phyloP scores from a whole-genome alignment of 2,329 filamentous ascomycete species.

The Lasiodiplodia citricola region DNA sequence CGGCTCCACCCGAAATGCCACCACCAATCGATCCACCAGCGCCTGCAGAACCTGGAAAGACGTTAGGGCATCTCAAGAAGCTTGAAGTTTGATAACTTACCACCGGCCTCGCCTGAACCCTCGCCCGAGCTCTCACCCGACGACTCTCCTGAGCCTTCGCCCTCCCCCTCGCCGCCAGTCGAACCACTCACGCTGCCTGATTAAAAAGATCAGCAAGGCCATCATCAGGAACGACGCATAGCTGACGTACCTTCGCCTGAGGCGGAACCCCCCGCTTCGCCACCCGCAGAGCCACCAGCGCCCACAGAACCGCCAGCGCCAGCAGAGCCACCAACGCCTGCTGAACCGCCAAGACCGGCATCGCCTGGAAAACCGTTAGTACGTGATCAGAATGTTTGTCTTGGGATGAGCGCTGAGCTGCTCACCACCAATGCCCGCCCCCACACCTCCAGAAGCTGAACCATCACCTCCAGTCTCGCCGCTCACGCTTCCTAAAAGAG shows the following conservation, averaged over 20 bases:
- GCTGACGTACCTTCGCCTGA: not conserved
- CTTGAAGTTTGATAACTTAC: not conserved
- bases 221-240: no score
- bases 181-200: not conserved
- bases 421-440: no score
- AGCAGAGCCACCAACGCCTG: not conserved
- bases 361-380: no score
- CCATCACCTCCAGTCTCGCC: no score
- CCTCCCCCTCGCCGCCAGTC: not conserved
- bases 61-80: not conserved
- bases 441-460: not conserved
- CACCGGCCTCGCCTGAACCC: no score
- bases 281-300: not conserved
- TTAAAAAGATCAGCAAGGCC: no score
- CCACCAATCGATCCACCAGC: not conserved
- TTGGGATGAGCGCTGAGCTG: no score
- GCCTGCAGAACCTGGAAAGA: not conserved
- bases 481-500: not conserved
- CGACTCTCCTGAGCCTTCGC: not conserved
- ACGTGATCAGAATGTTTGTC: no score
- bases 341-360: not conserved
- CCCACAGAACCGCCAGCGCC: not conserved
- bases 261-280: not conserved
- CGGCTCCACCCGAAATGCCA: not conserved
- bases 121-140: not conserved